These are phyloP conservation scores for Melampsora larici-populina DNA, from an alignment of 1,284 basidiomycete species.

Conservation along the genomic window DNA sequence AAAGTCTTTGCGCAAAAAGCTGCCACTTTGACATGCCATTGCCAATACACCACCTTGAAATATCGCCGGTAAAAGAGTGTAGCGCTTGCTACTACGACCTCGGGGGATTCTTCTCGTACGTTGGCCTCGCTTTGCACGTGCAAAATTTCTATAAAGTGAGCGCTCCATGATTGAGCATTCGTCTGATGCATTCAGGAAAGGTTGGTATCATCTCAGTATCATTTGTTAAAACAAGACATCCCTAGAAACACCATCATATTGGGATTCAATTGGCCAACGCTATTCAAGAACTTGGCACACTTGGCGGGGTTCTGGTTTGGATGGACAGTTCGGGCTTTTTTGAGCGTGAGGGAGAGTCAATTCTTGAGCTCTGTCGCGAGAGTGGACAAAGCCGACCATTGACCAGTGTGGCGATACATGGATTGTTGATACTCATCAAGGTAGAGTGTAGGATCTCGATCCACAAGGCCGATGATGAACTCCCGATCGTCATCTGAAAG, in stretches of 20 bases:
- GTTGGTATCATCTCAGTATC: too few relatives aligned
- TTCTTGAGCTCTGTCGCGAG: neutral
- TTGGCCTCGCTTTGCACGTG: too few relatives aligned
- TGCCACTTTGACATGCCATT: too few relatives aligned
- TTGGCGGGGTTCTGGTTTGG: constrained; percentile 5
- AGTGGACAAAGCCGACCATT: neutral
- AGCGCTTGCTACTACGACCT: too few relatives aligned
- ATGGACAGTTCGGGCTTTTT: constrained; percentile 1
- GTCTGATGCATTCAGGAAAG: too few relatives aligned
- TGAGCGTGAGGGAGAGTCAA: neutral
- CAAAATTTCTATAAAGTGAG: too few relatives aligned
- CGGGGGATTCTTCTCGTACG: too few relatives aligned
- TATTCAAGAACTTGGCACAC: neutral
- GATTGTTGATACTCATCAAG: constrained; percentile 1
- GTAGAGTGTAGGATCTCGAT: neutral
- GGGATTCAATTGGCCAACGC: neutral
- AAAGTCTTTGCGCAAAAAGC: too few relatives aligned
- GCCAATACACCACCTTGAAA: too few relatives aligned
- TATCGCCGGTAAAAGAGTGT: too few relatives aligned
- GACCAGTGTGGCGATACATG: neutral
- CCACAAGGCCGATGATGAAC: constrained; percentile 10
- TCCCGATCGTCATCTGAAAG: neutral
- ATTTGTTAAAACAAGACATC: neutral
- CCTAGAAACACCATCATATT: neutral
- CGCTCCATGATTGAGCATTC: too few relatives aligned